phyloP scores from a whole-genome alignment of 2,329 filamentous ascomycete genomes.

The Claviceps fusiformis region DNA sequence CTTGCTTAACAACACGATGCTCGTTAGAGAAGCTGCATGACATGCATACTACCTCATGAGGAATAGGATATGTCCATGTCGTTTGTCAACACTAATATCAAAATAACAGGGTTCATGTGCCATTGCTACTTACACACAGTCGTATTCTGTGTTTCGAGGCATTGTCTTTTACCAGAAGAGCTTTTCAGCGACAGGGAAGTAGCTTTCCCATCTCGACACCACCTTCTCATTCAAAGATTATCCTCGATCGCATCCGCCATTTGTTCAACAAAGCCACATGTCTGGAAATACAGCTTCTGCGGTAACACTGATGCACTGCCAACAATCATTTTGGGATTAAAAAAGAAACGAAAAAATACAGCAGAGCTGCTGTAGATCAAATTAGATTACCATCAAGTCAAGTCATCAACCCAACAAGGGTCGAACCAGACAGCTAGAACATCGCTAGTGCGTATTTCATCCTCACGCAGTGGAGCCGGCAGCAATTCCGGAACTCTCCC shows the following conservation, averaged over 20 bases:
- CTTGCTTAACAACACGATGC: constrained; percentile 1
- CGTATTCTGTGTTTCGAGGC: too few species aligned
- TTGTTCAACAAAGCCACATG: background rate
- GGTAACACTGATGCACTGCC: background rate
- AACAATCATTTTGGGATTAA: too few species aligned
- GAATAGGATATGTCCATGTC: background rate
- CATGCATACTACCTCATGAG: constrained; percentile 11
- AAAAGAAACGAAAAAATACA: too few species aligned
- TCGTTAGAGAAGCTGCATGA: constrained; percentile 7
- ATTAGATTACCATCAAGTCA: too few species aligned
- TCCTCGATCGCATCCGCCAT: background rate
- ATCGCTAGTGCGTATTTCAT: background rate
- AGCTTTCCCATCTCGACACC: background rate
- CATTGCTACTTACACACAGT: background rate
- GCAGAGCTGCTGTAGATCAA: too few species aligned
- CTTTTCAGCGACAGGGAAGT: background rate
- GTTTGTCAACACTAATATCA: background rate
- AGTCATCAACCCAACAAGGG: background rate
- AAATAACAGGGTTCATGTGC: background rate
- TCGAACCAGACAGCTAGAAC: background rate
- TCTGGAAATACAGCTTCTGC: background rate
- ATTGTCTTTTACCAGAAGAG: background rate
- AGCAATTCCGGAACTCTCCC: constrained; percentile 18
- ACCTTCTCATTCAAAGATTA: background rate
- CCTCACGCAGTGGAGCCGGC: constrained; percentile 15